Evolutionary conservation across 1,139 yeast genomes (phyloP), one percentile per base, ranked within the genome.

Genomic region (Debaryomyces nepalensis): DNA sequence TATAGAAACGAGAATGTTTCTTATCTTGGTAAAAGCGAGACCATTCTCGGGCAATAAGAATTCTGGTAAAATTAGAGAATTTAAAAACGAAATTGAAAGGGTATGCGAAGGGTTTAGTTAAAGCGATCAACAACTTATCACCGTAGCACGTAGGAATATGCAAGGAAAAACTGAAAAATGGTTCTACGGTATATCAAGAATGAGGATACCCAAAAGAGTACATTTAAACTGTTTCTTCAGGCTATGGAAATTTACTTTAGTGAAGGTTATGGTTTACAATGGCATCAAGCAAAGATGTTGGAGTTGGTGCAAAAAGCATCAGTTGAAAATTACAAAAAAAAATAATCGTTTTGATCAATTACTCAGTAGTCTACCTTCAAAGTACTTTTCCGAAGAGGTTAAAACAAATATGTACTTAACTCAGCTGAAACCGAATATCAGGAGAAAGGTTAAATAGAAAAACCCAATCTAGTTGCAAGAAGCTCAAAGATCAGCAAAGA

Each of bases 1-100:
- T n/a, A 24, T 12, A 24, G 27, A 27, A n/a, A n/a, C n/a, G n/a
- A 27, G 31, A 27, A 15, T 15, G n/a, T 27, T 27, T 27, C 20
- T 27, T 15, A 27, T n/a, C n/a, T n/a, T n/a, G n/a, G n/a, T n/a
- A n/a, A 27, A 14, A 5, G 31, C 15, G 4, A 27, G 4, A 27
- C 31, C 31, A 5, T 27, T 11, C 8, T 7, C 18, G 10, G 31
- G 31, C 18, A 12, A 5, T 15, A 12, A 26, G 12, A 26, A 15
- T 26, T 10, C 31, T 14, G 14, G 8, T 5, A 26, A 14, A 8
- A 26, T 23, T 16, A 4, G 9, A 26, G 31, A 26, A 14, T 12
- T 26, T 26, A 12, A 26, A 9, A 15, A 11, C 9, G 31, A 26
- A 26, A 26, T 26, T 26, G 10, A 12, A 26, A 26, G 31, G 14